phyloP scores from a whole-genome alignment of 345 rosid genomes.

The Ricinus communis region DNA sequence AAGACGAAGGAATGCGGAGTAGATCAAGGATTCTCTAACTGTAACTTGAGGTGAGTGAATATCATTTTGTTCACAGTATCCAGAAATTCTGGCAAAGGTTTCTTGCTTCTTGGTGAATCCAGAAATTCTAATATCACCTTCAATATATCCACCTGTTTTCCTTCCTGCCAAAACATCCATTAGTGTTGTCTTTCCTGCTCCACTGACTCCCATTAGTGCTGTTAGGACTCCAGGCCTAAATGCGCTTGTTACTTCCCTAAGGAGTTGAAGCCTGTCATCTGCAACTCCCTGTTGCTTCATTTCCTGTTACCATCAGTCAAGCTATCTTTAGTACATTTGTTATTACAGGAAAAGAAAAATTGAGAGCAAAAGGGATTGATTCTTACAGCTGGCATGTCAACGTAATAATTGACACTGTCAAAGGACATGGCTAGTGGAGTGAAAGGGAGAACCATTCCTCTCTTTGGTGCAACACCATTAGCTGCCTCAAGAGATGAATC shows the following conservation, averaged over 20 bases:
- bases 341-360: neutral
- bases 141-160: slow-evolving; percentile 48
- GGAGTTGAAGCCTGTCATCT: slow-evolving; percentile 55
- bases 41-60: slow-evolving; percentile 65
- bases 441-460: slow-evolving; percentile 87
- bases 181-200: slow-evolving; percentile 74
- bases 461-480: slow-evolving; percentile 43
- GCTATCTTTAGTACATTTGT: neutral
- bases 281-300: slow-evolving; percentile 36
- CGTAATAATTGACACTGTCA: slow-evolving; percentile 58
- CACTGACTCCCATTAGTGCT: slow-evolving; percentile 69
- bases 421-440: slow-evolving; percentile 79
- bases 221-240: slow-evolving; percentile 67
- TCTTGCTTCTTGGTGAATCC: slow-evolving; percentile 59
- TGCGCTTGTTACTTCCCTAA: slow-evolving; percentile 46
- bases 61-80: slow-evolving; percentile 63
- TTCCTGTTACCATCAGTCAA: slow-evolving; percentile 36
- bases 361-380: slow-evolving; percentile 10
- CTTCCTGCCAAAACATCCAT: slow-evolving; percentile 72
- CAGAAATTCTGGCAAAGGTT: slow-evolving; percentile 60
- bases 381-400: slow-evolving; percentile 78
- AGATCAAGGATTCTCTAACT: slow-evolving; percentile 48
- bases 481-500: slow-evolving; percentile 33
- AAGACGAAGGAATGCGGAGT: slow-evolving; percentile 43
- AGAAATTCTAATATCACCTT: slow-evolving; percentile 51